phyloP scores from a whole-genome alignment of 2,329 filamentous ascomycete genomes.

The Botrytis deweyae region DNA sequence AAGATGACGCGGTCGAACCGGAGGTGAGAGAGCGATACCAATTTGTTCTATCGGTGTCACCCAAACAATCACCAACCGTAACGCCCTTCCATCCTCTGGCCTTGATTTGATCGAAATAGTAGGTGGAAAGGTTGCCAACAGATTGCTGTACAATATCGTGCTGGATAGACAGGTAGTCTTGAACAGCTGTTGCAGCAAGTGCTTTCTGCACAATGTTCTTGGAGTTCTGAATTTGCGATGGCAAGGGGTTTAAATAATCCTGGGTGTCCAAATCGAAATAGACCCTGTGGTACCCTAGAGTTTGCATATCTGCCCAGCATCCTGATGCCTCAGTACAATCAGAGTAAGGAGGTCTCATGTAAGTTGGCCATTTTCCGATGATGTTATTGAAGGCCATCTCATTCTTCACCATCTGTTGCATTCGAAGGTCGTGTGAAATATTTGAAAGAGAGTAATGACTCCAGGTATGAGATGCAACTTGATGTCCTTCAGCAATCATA shows the following conservation, averaged over 20 bases:
- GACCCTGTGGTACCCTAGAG: conserved; percentile 47
- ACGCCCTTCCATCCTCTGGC: conserved; percentile 42
- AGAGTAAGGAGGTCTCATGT: conserved; percentile 47
- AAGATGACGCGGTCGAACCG: not conserved
- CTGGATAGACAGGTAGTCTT: conserved; percentile 45
- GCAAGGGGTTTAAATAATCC: conserved; percentile 47
- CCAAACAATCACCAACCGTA: conserved; percentile 48
- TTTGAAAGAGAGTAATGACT: conserved; percentile 48
- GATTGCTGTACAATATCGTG: conserved; percentile 42
- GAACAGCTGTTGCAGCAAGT: conserved; percentile 36
- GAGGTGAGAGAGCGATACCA: conserved; percentile 43
- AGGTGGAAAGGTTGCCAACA: conserved; percentile 36
- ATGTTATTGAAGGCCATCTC: conserved; percentile 56
- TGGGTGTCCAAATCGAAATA: conserved; percentile 53
- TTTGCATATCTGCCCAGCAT: conserved; percentile 40
- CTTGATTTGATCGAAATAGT: conserved; percentile 38
- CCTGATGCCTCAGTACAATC: conserved; percentile 38
- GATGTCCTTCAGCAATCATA: conserved; percentile 46
- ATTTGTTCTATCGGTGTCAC: conserved; percentile 41
- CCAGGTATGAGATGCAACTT: conserved; percentile 59
- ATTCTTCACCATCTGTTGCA: conserved; percentile 50
- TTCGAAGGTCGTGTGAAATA: conserved; percentile 44
- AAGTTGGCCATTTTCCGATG: conserved; percentile 52
- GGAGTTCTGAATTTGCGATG: conserved; percentile 45
- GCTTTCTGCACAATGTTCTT: conserved; percentile 46